Evolutionary conservation across 768 basidiomycete genomes (phyloP), one percentile per base, ranked within the genome.

Genomic region (Rhodotorula paludigena): DNA sequence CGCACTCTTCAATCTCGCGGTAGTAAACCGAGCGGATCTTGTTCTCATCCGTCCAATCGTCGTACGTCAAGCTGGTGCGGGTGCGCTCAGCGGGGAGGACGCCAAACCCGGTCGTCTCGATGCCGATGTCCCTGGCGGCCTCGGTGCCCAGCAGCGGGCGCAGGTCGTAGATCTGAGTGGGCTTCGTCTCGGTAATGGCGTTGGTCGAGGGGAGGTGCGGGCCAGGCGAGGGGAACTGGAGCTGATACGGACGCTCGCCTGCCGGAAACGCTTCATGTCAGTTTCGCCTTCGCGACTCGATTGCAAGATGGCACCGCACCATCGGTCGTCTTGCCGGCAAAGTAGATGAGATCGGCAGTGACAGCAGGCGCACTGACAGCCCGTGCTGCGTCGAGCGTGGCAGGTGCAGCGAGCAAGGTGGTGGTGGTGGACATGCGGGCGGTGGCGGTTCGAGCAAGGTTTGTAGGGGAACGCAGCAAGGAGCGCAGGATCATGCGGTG

Each of bases 1-100:
- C 49, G 49, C 49, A 51, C 73, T 83, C 83, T 25, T 81, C 78
- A 71, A 83, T 83, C 77, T 87, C 86, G 0, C 82, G 81, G 71
- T 86, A 87, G 74, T 88, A 87, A 57, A 83, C 83, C 51, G 69
- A 72, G 72, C 80, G 72, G 42, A 87, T 82, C n/a, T 82, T 82
- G 16, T 80, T 82, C 48, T 85, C 84, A 65, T 83, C 79, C 0
- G 66, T 64, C 76, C 87, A 87, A 0, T 79, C 67, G 12, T 77
- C 81, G 76, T 80, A 80, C 57, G 28, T 20, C 66, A 72, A 69
- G 61, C 60, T 30, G 4, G 69, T 71, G 23, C 48, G 33, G 8
- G 61, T 28, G 10, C 78, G 79, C 7, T 74, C 76, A 35, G 76
- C 59, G 42, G 77, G 74, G 35, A 78, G 58, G 69, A 80, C 80